Conservation (phyloP, 371 early-diverging fungal genomes). For the Zancudomyces culisetae region DNA sequence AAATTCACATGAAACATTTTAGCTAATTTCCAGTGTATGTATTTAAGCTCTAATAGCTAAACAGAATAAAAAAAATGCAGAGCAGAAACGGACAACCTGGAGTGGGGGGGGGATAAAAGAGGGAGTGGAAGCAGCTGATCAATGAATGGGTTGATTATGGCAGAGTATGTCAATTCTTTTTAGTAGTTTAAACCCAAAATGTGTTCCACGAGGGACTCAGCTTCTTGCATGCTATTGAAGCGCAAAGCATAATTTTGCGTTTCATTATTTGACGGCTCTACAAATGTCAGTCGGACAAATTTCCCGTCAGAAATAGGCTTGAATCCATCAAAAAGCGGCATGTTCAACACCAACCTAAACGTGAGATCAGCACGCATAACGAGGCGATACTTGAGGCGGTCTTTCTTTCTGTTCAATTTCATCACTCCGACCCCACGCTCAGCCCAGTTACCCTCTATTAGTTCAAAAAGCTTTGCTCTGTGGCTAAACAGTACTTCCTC, state of each 20-base stretch:
- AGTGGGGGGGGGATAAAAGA: too few species aligned
- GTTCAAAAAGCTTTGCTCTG: background rate
- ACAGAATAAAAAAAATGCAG: too few species aligned
- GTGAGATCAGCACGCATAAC: slow-evolving; percentile 45
- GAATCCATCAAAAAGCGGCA: slow-evolving; percentile 31
- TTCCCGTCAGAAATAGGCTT: slow-evolving; percentile 30
- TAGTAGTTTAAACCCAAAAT: too few species aligned
- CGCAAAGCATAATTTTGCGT: slow-evolving; percentile 29
- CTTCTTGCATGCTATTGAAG: slow-evolving; percentile 7
- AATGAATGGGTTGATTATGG: too few species aligned
- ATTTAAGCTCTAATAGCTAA: too few species aligned
- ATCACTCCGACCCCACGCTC: slow-evolving; percentile 19
- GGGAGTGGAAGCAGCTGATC: too few species aligned
- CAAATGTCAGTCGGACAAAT: slow-evolving; percentile 33
- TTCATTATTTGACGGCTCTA: slow-evolving; percentile 21
- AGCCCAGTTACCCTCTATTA: slow-evolving; percentile 9
- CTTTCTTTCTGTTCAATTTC: slow-evolving; percentile 13
- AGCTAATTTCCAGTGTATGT: too few species aligned
- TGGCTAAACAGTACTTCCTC: background rate
- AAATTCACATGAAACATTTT: too few species aligned
- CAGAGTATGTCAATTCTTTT: too few species aligned
- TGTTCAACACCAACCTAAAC: slow-evolving; percentile 34
- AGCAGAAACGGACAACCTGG: too few species aligned
- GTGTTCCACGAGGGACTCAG: background rate
- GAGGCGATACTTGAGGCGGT: slow-evolving; percentile 16